Evolutionary conservation across 1,284 basidiomycete species (phyloP).

Genomic region (Testicularia cyperi): DNA sequence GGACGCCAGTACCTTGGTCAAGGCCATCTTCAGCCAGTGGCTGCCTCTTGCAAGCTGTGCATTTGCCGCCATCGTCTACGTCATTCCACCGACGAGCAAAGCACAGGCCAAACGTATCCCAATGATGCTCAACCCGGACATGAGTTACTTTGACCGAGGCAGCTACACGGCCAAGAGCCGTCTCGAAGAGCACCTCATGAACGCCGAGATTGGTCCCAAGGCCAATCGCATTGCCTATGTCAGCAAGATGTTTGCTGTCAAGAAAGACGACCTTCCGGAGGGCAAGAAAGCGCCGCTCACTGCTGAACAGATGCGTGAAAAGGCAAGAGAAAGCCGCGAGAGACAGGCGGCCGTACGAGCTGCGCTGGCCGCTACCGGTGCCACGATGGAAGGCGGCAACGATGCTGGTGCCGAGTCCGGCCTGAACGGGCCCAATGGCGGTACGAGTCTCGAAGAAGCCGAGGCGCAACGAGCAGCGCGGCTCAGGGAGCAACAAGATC

Average conservation of each 20-base stretch:
- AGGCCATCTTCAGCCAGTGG: slow-evolving; percentile 91
- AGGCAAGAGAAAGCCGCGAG: slow-evolving; percentile 63
- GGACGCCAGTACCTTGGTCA: slow-evolving; percentile 80
- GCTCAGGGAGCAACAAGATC: slow-evolving; percentile 10
- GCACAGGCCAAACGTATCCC: slow-evolving; percentile 85
- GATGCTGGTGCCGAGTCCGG: slow-evolving; percentile 36
- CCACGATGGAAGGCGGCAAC: slow-evolving; percentile 16
- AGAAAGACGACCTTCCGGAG: slow-evolving; percentile 79
- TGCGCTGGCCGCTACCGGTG: slow-evolving; percentile 56
- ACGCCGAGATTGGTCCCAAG: slow-evolving; percentile 38
- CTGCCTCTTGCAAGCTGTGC: slow-evolving; percentile 88
- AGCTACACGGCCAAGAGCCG: slow-evolving; percentile 31
- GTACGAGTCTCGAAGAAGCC: slow-evolving; percentile 34
- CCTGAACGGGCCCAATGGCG: too few species aligned
- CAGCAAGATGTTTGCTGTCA: slow-evolving; percentile 97
- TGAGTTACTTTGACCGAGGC: slow-evolving; percentile 63
- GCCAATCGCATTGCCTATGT: slow-evolving; percentile 69
- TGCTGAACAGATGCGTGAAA: slow-evolving; percentile 80
- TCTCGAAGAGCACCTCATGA: slow-evolving; percentile 79
- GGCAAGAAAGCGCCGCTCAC: slow-evolving; percentile 65
- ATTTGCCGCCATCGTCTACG: slow-evolving; percentile 87
- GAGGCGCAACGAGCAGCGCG: slow-evolving; percentile 24
- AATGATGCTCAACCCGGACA: slow-evolving; percentile 86
- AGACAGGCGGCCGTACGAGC: slow-evolving; percentile 38
- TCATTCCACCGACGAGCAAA: slow-evolving; percentile 80